phyloP scores from a whole-genome alignment of 177 flowering plant species.

The Telopea speciosissima region DNA sequence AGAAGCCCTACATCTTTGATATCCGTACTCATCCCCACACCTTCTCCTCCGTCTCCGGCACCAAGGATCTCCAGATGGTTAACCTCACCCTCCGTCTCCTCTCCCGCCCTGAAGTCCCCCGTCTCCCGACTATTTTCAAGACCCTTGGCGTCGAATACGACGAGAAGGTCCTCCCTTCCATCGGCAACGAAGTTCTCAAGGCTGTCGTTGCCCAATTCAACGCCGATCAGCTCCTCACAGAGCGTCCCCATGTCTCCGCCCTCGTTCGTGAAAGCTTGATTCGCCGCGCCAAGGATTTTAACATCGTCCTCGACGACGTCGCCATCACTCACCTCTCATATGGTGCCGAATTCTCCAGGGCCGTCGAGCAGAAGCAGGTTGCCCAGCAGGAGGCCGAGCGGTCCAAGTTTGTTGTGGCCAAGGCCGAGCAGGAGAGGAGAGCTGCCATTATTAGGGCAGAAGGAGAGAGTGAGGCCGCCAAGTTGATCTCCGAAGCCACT shows the following conservation, averaged over 20 bases:
- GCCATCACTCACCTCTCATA: conserved; percentile 20
- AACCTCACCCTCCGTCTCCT: conserved; percentile 12
- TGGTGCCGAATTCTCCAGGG: conserved; percentile 21
- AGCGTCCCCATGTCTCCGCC: conserved; percentile 17
- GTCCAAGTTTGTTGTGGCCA: conserved; percentile 19
- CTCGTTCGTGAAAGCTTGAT: conserved; percentile 16
- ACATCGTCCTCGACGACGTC: conserved; percentile 25
- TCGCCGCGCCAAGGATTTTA: conserved; percentile 15
- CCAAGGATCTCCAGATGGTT: conserved; percentile 26
- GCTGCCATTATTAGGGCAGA: conserved; percentile 25
- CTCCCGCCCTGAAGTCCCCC: conserved; percentile 14
- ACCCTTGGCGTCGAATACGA: conserved; percentile 23
- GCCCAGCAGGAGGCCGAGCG: conserved; percentile 28
- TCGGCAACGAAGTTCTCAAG: conserved; percentile 20
- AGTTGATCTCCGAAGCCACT: conserved; percentile 21
- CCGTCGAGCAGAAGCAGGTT: conserved; percentile 23
- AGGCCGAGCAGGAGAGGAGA: conserved; percentile 27
- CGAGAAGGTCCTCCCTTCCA: conserved; percentile 20
- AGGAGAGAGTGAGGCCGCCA: conserved; percentile 18
- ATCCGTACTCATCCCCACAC: conserved; percentile 19
- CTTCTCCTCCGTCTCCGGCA: conserved; percentile 17
- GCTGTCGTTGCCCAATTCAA: conserved; percentile 25
- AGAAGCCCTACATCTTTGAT: conserved; percentile 19
- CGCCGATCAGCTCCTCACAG: conserved; percentile 22
- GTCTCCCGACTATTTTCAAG: conserved; percentile 7